Evolutionary conservation across 805 yeast species (phyloP).

Genomic region (Wickerhamiella hasegawae): DNA sequence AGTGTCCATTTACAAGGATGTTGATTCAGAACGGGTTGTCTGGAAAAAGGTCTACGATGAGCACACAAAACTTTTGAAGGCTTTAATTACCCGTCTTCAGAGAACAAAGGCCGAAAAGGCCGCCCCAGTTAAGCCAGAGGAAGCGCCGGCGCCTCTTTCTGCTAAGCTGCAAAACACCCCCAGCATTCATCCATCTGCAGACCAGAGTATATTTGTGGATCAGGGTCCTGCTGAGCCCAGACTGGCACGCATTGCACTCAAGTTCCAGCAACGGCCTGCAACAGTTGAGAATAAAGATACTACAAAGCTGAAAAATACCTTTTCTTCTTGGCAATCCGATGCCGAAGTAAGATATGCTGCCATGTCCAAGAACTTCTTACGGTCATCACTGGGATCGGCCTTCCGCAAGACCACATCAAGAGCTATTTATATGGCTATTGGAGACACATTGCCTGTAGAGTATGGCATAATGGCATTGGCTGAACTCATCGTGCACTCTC

Average conservation of each 20-base stretch:
- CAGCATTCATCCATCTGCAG: no score
- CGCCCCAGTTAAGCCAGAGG: conserved; percentile 7
- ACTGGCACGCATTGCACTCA: no score
- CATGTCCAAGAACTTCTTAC: conserved; percentile 17
- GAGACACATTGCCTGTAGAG: conserved; percentile 15
- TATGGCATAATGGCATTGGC: conserved; percentile 21
- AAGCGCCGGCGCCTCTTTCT: no score
- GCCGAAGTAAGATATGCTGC: no score
- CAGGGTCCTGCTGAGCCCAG: no score
- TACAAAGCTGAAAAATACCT: no score
- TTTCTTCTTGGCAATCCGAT: no score
- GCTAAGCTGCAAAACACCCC: no score
- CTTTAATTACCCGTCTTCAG: not conserved
- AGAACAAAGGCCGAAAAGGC: not conserved
- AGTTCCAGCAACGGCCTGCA: no score
- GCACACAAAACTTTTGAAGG: not conserved
- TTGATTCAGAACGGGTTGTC: conserved; percentile 17
- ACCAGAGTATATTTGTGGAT: no score
- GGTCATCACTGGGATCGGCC: conserved; percentile 17
- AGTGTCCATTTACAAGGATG: conserved; percentile 21
- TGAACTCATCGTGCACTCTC: conserved; percentile 19
- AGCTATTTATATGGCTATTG: conserved; percentile 12
- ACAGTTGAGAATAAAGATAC: no score
- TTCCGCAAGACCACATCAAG: conserved; percentile 23
- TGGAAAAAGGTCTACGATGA: conserved; percentile 17